Evolutionary conservation across 257 asterid species (phyloP).

Genomic region (Primulina huaijiensis): DNA sequence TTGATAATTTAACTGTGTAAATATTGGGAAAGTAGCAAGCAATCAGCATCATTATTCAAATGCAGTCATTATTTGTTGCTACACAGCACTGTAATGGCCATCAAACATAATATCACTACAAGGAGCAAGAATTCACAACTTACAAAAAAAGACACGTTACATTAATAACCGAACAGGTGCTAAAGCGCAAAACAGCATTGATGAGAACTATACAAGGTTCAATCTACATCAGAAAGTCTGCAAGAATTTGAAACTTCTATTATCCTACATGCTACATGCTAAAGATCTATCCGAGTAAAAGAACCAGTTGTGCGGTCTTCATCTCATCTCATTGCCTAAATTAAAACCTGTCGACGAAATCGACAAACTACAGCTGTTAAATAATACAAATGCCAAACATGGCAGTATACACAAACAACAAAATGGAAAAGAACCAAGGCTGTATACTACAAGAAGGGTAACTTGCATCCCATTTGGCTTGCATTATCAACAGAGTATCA

Average conservation of each 20-base stretch:
- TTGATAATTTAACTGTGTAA: too few species aligned
- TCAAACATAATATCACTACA: neutral
- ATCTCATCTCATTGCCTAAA: constrained; percentile 27
- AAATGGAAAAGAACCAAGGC: constrained; percentile 23
- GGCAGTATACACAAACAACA: constrained; percentile 28
- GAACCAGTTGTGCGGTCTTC: constrained; percentile 25
- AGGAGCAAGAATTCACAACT: neutral
- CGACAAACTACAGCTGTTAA: constrained; percentile 25
- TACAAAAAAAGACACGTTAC: neutral
- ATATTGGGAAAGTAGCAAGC: too few species aligned
- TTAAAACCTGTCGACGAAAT: constrained; percentile 22
- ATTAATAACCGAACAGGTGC: constrained; percentile 10
- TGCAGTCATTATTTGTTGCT: neutral
- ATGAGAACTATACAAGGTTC: constrained; percentile 12
- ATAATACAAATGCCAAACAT: constrained; percentile 21
- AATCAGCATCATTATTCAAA: neutral
- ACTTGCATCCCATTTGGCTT: constrained; percentile 31
- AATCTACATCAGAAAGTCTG: constrained; percentile 28
- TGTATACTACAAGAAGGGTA: constrained; percentile 25
- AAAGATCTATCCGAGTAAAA: constrained; percentile 30
- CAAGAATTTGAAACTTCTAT: constrained; percentile 25
- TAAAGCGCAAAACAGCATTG: constrained; percentile 7
- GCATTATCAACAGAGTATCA: constrained; percentile 30
- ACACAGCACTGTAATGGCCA: neutral
- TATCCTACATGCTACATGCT: constrained; percentile 29